These are phyloP conservation scores for Pulveroboletus ravenelii DNA, from an alignment of 768 basidiomycete species.

Conservation along the genomic window DNA sequence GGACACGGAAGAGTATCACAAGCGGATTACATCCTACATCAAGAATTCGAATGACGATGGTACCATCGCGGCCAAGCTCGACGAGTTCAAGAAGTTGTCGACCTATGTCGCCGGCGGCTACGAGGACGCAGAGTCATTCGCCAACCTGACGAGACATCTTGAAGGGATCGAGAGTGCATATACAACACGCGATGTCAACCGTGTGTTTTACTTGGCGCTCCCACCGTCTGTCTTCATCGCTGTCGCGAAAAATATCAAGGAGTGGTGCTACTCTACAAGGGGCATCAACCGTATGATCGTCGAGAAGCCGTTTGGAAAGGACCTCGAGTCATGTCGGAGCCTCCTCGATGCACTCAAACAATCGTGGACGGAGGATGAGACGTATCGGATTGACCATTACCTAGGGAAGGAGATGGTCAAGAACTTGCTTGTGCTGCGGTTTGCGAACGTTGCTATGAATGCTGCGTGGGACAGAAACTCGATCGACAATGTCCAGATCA, in stretches of 20 bases:
- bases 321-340: conserved; percentile 75
- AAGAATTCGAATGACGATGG: conserved; percentile 67
- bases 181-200: conserved; percentile 59
- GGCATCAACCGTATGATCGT: conserved; percentile 92
- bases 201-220: conserved; percentile 95
- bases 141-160: conserved; percentile 70
- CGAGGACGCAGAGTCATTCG: conserved; percentile 78
- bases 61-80: conserved; percentile 54
- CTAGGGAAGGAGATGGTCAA: conserved; percentile 99
- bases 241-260: conserved; percentile 78
- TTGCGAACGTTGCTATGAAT: conserved; percentile 88
- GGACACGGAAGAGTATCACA: conserved; percentile 78
- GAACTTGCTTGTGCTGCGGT: conserved; percentile 92
- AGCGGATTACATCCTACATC: conserved; percentile 80
- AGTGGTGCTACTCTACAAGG: conserved; percentile 65
- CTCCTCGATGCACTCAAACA: conserved; percentile 76
- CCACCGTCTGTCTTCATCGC: conserved; percentile 95
- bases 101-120: conserved; percentile 87
- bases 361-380: conserved; percentile 95
- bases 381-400: conserved; percentile 99
- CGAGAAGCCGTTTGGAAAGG: conserved; percentile 98
- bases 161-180: conserved; percentile 74
- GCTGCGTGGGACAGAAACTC: conserved; percentile 94
- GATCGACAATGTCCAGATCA: conserved; percentile 96
- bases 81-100: conserved; percentile 78